Conservation (phyloP, 1,139 yeast species). For the Suhomyces choctaworum region DNA sequence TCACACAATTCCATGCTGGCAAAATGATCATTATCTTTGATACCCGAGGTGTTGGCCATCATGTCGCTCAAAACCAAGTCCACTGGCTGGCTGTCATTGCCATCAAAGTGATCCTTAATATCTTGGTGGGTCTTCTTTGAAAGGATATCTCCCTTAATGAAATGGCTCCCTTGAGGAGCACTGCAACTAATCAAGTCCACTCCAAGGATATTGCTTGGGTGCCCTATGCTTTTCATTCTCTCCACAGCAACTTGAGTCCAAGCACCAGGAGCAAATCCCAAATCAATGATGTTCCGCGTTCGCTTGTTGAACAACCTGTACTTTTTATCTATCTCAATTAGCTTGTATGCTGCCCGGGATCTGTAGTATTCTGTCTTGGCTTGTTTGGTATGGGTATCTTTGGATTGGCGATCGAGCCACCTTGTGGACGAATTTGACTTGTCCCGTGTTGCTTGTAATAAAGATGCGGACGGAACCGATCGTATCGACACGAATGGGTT, state of each 20-base stretch:
- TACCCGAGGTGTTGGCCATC: conserved; percentile 51
- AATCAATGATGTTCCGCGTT: conserved; percentile 66
- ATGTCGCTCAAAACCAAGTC: conserved; percentile 47
- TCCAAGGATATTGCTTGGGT: conserved; percentile 32
- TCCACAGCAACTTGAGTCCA: conserved; percentile 49
- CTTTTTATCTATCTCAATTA: conserved; percentile 67
- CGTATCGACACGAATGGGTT: too few relatives aligned
- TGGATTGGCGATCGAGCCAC: conserved; percentile 73
- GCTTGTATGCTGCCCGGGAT: conserved; percentile 90
- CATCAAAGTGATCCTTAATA: conserved; percentile 23
- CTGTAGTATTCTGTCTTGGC: conserved; percentile 64
- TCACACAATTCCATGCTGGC: conserved; percentile 50
- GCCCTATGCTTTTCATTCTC: conserved; percentile 20
- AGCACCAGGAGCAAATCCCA: conserved; percentile 56
- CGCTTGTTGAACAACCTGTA: conserved; percentile 55
- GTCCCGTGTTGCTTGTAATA: conserved; percentile 3
- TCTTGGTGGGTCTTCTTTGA: conserved; percentile 33
- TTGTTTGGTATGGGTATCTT: conserved; percentile 63
- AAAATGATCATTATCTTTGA: conserved; percentile 43
- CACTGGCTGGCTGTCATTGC: conserved; percentile 15
- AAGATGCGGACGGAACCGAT: background rate
- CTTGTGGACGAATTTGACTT: conserved; percentile 54
- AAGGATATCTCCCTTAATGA: conserved; percentile 45
- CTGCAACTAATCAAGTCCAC: conserved; percentile 42
- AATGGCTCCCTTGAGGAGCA: conserved; percentile 43